phyloP scores from a whole-genome alignment of 129 eudicot genomes.

The Gnaphalium uliginosum region DNA sequence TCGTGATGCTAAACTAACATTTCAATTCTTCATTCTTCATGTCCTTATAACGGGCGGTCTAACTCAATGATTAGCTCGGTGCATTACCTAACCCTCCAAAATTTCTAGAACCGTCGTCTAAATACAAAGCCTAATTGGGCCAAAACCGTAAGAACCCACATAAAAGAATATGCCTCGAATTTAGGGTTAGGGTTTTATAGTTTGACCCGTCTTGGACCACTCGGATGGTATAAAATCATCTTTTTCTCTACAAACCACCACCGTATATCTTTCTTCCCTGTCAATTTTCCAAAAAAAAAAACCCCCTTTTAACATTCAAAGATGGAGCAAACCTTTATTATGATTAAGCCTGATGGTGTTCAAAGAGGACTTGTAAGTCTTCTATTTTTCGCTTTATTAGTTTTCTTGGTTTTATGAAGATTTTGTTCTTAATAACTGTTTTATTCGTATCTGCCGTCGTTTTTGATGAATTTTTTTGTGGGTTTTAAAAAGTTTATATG shows the following conservation, averaged over 20 bases:
- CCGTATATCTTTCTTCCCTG: conserved; percentile 14
- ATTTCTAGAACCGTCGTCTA: not conserved
- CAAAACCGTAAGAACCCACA: not conserved
- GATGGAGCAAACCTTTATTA: conserved; percentile 87
- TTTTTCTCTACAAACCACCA: conserved; percentile 2
- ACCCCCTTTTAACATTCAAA: not conserved
- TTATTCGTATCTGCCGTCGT: not conserved
- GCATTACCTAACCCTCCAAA: too few species aligned
- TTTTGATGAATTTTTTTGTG: not conserved
- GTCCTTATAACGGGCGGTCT: too few species aligned
- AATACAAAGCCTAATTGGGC: not conserved
- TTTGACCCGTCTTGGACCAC: conserved; percentile 29
- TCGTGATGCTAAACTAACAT: too few species aligned
- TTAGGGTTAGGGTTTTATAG: conserved; percentile 44
- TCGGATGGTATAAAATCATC: conserved; percentile 24
- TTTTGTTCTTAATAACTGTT: conserved; percentile 1
- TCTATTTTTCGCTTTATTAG: conserved; percentile 5
- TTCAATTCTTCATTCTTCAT: too few species aligned
- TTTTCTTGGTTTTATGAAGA: too few species aligned
- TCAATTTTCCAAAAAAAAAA: conserved; percentile 13
- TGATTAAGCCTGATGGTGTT: conserved; percentile 94
- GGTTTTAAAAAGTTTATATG: not conserved
- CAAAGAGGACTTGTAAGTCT: conserved; percentile 73
- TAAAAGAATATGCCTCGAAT: conserved; percentile 32
- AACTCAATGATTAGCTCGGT: too few species aligned